Conservation (phyloP, 179 eudicot species). For the Amaranthus tricolor region DNA sequence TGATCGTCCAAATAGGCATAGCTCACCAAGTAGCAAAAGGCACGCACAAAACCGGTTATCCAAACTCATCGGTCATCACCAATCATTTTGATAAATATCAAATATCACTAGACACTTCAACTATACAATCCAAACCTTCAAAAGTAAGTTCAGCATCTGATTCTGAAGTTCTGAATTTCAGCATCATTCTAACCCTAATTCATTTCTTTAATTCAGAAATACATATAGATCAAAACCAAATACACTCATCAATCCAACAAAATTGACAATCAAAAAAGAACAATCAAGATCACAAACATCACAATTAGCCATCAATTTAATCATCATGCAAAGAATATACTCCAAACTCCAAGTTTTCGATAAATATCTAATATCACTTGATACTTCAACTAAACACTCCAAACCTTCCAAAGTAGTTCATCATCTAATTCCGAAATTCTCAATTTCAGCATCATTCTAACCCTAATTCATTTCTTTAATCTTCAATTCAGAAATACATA, state of each 20-base stretch:
- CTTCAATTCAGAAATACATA: not conserved
- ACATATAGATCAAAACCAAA: not conserved
- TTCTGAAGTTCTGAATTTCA: too few species aligned
- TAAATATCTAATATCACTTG: not conserved
- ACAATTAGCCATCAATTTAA: not conserved
- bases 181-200: too few species aligned
- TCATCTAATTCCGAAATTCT: not conserved
- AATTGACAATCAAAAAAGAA: not conserved
- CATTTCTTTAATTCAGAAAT: too few species aligned
- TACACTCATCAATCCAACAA: not conserved
- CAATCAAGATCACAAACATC: not conserved
- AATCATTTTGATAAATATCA: not conserved
- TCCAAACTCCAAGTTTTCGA: not conserved
- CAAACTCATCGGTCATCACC: not conserved
- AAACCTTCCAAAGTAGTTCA: too few species aligned
- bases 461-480: not conserved
- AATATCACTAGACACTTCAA: not conserved
- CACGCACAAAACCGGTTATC: not conserved
- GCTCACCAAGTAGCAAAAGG: not conserved
- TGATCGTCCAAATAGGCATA: not conserved
- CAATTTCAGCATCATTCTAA: not conserved
- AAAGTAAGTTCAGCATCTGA: too few species aligned
- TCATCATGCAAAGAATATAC: slow-evolving; percentile 2
- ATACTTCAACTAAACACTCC: not conserved
- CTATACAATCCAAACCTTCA: not conserved